These are phyloP conservation scores for Wallacemonas sp. DNA, from an alignment of 208 protist species.

Conservation along the genomic window DNA sequence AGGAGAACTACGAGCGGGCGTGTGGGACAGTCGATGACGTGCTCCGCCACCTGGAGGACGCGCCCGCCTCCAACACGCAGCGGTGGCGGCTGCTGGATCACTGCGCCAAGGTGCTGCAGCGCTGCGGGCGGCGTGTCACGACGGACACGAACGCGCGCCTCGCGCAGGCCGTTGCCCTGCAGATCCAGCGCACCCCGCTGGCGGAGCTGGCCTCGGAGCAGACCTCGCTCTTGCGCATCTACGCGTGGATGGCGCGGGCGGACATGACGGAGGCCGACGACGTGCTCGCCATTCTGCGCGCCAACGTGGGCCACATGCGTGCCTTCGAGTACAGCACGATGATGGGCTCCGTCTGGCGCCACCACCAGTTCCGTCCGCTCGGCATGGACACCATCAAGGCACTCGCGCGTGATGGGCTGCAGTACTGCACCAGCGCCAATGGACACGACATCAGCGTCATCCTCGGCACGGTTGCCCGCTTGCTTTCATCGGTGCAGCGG, in stretches of 20 bases:
- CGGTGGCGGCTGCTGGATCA: constrained; percentile 34
- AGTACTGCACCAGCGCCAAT: constrained; percentile 44
- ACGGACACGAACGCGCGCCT: constrained; percentile 61
- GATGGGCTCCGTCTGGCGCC: constrained; percentile 50
- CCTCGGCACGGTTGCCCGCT: constrained; percentile 46
- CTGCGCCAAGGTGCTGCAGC: constrained; percentile 74
- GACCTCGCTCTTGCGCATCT: constrained; percentile 57
- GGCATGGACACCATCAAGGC: constrained; percentile 54
- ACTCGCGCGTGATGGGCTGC: constrained; percentile 42
- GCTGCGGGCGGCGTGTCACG: constrained; percentile 62
- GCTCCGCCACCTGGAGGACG: constrained; percentile 26
- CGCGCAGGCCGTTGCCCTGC: constrained; percentile 31
- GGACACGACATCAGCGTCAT: constrained; percentile 52
- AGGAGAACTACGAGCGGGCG: constrained; percentile 78
- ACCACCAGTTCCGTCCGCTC: constrained; percentile 60
- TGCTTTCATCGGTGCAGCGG: constrained; percentile 45
- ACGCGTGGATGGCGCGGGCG: constrained; percentile 77
- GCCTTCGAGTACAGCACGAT: constrained; percentile 55
- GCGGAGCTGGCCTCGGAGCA: constrained; percentile 35
- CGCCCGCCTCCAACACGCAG: not conserved
- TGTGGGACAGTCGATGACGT: constrained; percentile 57
- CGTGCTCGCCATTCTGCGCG: constrained; percentile 58
- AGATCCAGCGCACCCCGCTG: constrained; percentile 40
- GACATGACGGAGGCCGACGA: constrained; percentile 53
- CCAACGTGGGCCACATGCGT: constrained; percentile 51